Evolutionary conservation across 768 basidiomycete genomes (phyloP), one percentile per base, ranked within the genome.

Genomic region (Pisolithus sp.): DNA sequence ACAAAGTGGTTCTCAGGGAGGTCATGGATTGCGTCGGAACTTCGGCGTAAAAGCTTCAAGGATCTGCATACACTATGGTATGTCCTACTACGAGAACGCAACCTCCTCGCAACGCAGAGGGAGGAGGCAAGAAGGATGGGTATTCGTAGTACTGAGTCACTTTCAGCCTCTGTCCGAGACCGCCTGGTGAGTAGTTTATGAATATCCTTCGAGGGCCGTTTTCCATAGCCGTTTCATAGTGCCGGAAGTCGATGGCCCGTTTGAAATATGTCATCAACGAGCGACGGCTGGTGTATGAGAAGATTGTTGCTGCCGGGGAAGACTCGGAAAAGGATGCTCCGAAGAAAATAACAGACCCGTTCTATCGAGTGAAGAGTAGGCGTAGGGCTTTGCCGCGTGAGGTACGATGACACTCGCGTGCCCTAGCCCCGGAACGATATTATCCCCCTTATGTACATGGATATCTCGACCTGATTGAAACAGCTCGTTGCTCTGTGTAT

Each of bases 21-120:
- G 48, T 74, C 89, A 23, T 98, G 94, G 94, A 77, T 72, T 49
- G 85, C 93, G 7, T 75, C 80, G 9, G 96, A 98, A 62, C 76
- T 99, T 43, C 79, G 96, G 36, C 74, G 85, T 49, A 97, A 97
- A 70, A 89, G 83, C 56, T 98, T 98, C 74, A 79, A 81, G 53
- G 94, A 98, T 64, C 72, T 99, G 55, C 96, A 99, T 68, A 88
- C 84, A 8, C 76, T 99, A 36, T 99, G 96, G 95, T 97, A 95
- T 66, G 76, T 97, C 45, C 72, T 92, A 23, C 62, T 93, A 43
- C 77, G 91, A 57, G 96, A 99, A 68, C 80, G 89, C 4, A 99
- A 98, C 69, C 73, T 95, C 24, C 75, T 97, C 51, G 86, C 89
- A 9, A 91, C 93, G 8, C 94, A 98, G 67, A 76, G 73, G 55